Percentiles rank a stretch among this genome's conserved stretches.
phyloP scores from a whole-genome alignment of 2,329 filamentous ascomycete species.

The Juglanconis oblonga region DNA sequence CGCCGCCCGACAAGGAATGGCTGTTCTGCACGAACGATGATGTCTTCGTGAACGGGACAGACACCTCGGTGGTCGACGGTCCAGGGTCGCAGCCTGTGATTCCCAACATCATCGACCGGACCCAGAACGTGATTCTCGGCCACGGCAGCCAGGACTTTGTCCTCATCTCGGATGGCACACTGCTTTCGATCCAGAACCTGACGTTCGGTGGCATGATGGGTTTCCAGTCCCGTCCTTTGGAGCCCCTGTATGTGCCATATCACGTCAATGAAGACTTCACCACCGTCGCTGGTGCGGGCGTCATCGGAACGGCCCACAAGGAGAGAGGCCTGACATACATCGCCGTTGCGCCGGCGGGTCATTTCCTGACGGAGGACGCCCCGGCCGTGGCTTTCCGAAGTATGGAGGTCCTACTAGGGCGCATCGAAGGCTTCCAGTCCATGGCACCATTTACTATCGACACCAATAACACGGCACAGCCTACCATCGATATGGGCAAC shows the following conservation, averaged over 20 bases:
- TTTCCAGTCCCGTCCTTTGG: conserved; percentile 58
- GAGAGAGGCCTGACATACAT: conserved; percentile 19
- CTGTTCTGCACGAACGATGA: conserved; percentile 20
- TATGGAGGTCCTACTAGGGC: conserved; percentile 12
- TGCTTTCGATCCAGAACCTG: conserved; percentile 77
- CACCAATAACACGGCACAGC: conserved; percentile 5
- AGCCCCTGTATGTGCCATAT: conserved; percentile 68
- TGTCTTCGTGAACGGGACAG: conserved; percentile 40
- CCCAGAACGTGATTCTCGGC: conserved; percentile 69
- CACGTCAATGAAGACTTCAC: conserved; percentile 42
- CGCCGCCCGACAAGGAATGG: conserved; percentile 45
- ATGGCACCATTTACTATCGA: conserved; percentile 10
- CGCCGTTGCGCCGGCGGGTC: conserved; percentile 5
- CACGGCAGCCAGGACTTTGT: conserved; percentile 71
- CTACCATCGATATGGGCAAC: not conserved
- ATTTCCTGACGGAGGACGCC: conserved; percentile 10
- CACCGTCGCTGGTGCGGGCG: conserved; percentile 22
- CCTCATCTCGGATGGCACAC: conserved; percentile 64
- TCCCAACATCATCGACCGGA: conserved; percentile 69
- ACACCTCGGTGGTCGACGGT: conserved; percentile 40
- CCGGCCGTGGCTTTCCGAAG: conserved; percentile 9
- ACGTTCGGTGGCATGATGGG: conserved; percentile 72
- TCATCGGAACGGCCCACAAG: conserved; percentile 11
- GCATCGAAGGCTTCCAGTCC: conserved; percentile 11
- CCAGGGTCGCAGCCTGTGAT: conserved; percentile 58